Evolutionary conservation across 805 yeast species (phyloP).

Genomic region (Candida caryicola): DNA sequence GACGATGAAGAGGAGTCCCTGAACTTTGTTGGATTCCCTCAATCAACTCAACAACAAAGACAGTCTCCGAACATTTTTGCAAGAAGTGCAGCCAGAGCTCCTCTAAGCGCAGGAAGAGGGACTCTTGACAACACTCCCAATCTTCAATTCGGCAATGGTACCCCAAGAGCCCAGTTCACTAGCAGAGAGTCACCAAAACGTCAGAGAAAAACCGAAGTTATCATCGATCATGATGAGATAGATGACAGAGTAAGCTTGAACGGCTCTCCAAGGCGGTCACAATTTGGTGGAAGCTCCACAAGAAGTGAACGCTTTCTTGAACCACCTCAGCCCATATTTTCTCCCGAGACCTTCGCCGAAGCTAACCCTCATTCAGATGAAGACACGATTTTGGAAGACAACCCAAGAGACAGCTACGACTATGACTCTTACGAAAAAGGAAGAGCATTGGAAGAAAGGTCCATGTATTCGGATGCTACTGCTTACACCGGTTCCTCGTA

Average conservation of each 20-base stretch:
- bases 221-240: constrained; percentile 35
- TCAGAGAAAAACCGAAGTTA: constrained; percentile 45
- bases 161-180: constrained; percentile 68
- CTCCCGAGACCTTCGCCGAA: constrained; percentile 60
- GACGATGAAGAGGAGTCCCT: constrained; percentile 17
- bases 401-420: constrained; percentile 24
- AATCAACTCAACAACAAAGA: constrained; percentile 25
- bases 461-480: constrained; percentile 35
- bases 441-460: constrained; percentile 30
- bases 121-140: constrained; percentile 29
- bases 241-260: constrained; percentile 23
- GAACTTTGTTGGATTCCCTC: constrained; percentile 32
- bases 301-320: constrained; percentile 53
- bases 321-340: constrained; percentile 65
- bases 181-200: constrained; percentile 71
- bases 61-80: constrained; percentile 46
- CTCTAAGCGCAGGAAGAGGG: constrained; percentile 14
- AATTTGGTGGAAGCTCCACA: constrained; percentile 27
- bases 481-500: constrained; percentile 34
- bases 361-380: constrained; percentile 41
- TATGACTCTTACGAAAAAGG: constrained; percentile 37
- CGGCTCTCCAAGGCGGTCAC: constrained; percentile 38
- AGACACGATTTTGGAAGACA: constrained; percentile 30
- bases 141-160: constrained; percentile 14
- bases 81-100: constrained; percentile 31